Evolutionary conservation across 345 rosid genomes (phyloP).

Genomic region (Lepidium didymum): DNA sequence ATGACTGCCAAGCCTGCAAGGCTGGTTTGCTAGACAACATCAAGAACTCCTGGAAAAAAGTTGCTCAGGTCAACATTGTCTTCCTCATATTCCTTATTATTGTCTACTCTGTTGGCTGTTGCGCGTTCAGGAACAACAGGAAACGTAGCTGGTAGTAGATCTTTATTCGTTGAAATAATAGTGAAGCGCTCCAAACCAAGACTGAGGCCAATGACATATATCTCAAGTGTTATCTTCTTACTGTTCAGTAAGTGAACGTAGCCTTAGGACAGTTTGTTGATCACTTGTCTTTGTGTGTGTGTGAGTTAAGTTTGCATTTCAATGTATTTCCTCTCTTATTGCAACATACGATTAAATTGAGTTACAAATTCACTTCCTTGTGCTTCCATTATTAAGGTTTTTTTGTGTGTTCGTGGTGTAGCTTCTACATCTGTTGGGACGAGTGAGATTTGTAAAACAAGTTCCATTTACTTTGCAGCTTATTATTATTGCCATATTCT

Average conservation of each 20-base stretch:
- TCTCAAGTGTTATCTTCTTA: not conserved
- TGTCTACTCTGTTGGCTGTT: slow-evolving; percentile 89
- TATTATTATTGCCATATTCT: not conserved
- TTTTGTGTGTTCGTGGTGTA: not conserved
- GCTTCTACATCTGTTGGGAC: not conserved
- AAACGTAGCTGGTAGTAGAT: slow-evolving; percentile 33
- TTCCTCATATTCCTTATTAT: slow-evolving; percentile 78
- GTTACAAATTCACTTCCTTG: slow-evolving; percentile 9
- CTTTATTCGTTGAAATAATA: not conserved
- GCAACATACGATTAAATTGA: slow-evolving; percentile 6
- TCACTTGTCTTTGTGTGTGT: slow-evolving; percentile 9
- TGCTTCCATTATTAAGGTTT: slow-evolving; percentile 7
- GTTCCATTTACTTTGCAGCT: not conserved
- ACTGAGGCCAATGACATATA: not conserved
- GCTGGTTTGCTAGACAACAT: slow-evolving; percentile 86
- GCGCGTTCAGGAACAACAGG: slow-evolving; percentile 94
- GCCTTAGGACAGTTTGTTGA: not conserved
- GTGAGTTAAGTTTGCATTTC: not conserved
- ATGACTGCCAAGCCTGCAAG: slow-evolving; percentile 80
- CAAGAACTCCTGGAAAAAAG: slow-evolving; percentile 89
- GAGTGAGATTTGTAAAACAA: slow-evolving; percentile 5
- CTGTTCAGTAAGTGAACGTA: not conserved
- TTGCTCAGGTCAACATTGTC: slow-evolving; percentile 68
- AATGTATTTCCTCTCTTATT: not conserved
- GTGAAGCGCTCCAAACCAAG: not conserved